phyloP scores from a whole-genome alignment of 78 protist genomes.

The Speleostelium caveatum region DNA sequence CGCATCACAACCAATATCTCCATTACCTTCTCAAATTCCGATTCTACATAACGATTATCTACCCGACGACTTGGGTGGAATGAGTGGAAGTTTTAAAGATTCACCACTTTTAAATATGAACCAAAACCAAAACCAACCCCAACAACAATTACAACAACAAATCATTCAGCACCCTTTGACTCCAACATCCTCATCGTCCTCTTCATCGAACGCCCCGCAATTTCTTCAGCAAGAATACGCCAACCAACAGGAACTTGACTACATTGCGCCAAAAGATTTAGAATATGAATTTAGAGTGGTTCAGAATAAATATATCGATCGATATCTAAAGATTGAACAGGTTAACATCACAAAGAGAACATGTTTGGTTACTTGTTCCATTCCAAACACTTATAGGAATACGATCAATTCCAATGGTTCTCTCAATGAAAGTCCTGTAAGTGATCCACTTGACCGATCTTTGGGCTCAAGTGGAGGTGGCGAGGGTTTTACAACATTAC shows the following conservation, averaged over 20 bases:
- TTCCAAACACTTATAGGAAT: conserved; percentile 31
- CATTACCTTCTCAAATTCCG: not conserved
- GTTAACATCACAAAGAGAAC: conserved; percentile 33
- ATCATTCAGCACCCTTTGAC: not conserved
- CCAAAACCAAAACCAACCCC: not conserved
- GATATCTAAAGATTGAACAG: conserved; percentile 52
- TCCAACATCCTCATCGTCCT: not conserved
- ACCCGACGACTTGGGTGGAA: not conserved
- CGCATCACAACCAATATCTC: not conserved
- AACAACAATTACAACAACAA: too few species aligned
- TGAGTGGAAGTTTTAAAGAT: not conserved
- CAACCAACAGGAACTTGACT: not conserved
- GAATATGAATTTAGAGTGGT: conserved; percentile 63
- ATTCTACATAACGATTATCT: too few species aligned
- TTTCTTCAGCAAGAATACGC: not conserved
- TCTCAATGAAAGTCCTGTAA: not conserved
- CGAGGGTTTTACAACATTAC: conserved; percentile 41
- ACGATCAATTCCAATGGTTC: not conserved
- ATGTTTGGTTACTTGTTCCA: conserved; percentile 42
- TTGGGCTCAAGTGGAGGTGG: not conserved
- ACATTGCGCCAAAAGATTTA: conserved; percentile 14
- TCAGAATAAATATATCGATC: conserved; percentile 34
- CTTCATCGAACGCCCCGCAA: not conserved
- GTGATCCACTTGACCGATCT: not conserved
- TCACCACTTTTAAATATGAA: not conserved